These are phyloP conservation scores for Ormosia semicastrata DNA, from an alignment of 306 rosid genomes.

Conservation along the genomic window DNA sequence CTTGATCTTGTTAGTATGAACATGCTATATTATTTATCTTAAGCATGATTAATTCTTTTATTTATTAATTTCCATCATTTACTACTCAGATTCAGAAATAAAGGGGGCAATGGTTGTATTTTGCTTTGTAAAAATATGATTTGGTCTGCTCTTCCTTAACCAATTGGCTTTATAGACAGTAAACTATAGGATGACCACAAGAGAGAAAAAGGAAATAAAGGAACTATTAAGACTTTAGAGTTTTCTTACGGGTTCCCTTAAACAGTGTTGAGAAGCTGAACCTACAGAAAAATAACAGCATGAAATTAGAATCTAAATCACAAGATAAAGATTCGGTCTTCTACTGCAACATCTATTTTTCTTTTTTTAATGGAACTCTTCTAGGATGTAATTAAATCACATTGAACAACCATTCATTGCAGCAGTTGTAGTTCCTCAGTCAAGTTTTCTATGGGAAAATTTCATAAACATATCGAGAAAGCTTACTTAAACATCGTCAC, in stretches of 20 bases:
- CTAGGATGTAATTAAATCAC: background rate
- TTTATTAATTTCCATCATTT: no score
- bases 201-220: slow-evolving; percentile 11
- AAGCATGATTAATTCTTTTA: no score
- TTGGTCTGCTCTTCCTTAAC: background rate
- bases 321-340: background rate
- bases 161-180: no score
- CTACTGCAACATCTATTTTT: background rate
- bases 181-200: slow-evolving; percentile 8
- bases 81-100: no score
- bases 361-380: background rate
- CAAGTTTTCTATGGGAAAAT: background rate
- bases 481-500: slow-evolving; percentile 73
- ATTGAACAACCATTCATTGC: background rate
- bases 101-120: no score
- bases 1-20: no score
- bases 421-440: background rate
- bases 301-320: slow-evolving; percentile 33
- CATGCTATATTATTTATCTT: no score
- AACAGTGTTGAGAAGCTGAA: slow-evolving; percentile 95
- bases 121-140: background rate
- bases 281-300: slow-evolving; percentile 59
- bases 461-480: background rate
- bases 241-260: slow-evolving; percentile 80
- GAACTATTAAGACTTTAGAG: slow-evolving; percentile 19